Evolutionary conservation across 768 basidiomycete species (phyloP), one percentile per base, ranked within the genome.

Genomic region (Rhodotorula toruloides): DNA sequence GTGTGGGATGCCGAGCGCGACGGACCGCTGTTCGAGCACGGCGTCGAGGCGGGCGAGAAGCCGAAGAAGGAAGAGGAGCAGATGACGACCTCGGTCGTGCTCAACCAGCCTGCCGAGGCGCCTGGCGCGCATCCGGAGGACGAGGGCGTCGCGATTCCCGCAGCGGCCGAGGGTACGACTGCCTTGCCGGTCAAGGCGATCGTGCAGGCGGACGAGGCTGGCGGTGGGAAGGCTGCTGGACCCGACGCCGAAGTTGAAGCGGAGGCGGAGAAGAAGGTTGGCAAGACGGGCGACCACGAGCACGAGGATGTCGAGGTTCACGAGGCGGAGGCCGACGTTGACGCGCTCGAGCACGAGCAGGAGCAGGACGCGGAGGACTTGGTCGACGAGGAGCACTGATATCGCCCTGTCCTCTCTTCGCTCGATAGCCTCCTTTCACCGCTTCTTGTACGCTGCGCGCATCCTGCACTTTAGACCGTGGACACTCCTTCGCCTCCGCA

Each of bases 121-220:
- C 60, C 60, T 32, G 32, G 22, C 2, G 42, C 0, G n/a, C 12
- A 53, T 9, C 22, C 32, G 10, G 58, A 42, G n/a, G 56, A 37
- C 21, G 43, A 54, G n/a, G 61, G 67, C 2, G 61, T 63, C 22
- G 61, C 67, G 29, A 58, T 68, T 22, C 67, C 67, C 1, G 57
- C 34, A 2, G 67, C 61, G 31, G 67, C 67, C 8, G 67, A 63
- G 46, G 67, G 61, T 52, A 68, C 67, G 56, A 54, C 39, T 31
- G 56, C 31, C 34, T 29, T 68, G 39, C 60, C 66, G 36, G 40
- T 68, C 16, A 7, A n/a, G 36, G 56, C 67, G 44, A 68, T 62
- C 46, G 56, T 63, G 39, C 64, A 67, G 36, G 64, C 25, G 13
- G 58, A 60, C 54, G 54, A 57, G 32, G 67, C n/a, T 8, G 61